phyloP scores from a whole-genome alignment of 2,329 filamentous ascomycete species.

The Karstenula rhodostoma region DNA sequence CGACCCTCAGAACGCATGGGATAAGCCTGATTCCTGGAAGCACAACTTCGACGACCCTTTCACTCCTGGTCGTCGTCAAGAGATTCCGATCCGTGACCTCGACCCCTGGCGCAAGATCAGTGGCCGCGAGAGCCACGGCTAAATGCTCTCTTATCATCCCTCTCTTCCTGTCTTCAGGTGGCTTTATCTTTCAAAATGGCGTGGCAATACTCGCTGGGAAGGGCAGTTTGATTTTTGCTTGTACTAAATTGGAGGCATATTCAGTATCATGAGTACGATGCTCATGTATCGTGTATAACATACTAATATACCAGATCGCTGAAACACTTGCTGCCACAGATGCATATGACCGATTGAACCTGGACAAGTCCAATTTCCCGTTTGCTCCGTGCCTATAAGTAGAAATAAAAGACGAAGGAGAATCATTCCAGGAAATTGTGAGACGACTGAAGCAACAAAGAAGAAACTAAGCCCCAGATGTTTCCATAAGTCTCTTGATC shows the following conservation, averaged over 20 bases:
- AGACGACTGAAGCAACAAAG: not conserved
- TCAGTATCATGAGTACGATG: conserved; percentile 7
- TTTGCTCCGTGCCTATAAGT: conserved; percentile 12
- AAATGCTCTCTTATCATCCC: conserved; percentile 4
- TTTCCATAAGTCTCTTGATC: conserved; percentile 44
- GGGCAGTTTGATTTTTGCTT: conserved; percentile 1
- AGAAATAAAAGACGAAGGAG: not conserved
- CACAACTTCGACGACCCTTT: conserved; percentile 47
- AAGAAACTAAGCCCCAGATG: conserved; percentile 36
- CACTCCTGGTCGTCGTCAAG: conserved; percentile 35
- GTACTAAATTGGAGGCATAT: conserved; percentile 3
- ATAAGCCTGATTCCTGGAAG: conserved; percentile 37
- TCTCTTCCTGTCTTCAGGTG: not conserved
- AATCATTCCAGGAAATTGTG: not conserved
- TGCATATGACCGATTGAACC: conserved; percentile 7
- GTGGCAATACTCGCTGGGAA: conserved; percentile 11
- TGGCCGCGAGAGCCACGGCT: conserved; percentile 50
- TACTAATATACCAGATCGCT: conserved; percentile 11
- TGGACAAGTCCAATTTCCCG: not conserved
- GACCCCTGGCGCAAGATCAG: conserved; percentile 50
- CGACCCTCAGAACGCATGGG: conserved; percentile 44
- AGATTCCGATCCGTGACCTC: conserved; percentile 43
- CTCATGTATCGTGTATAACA: conserved; percentile 5
- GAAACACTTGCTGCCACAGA: conserved; percentile 13
- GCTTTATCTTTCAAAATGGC: conserved; percentile 7